Evolutionary conservation across 2,329 filamentous ascomycete genomes (phyloP).

Genomic region (Coleophoma crateriformis): DNA sequence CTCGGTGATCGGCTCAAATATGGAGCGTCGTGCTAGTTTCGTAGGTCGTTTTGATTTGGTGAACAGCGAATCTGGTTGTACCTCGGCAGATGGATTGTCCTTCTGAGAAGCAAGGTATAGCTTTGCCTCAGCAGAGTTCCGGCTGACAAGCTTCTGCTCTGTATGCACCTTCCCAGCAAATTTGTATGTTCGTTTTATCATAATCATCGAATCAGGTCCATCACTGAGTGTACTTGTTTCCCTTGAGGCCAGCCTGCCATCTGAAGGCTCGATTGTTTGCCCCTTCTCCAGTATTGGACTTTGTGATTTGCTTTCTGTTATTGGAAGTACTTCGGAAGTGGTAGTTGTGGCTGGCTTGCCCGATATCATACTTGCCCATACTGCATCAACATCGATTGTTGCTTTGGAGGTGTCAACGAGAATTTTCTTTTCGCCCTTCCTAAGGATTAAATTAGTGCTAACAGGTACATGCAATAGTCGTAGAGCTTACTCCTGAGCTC

Average conservation of each 20-base stretch:
- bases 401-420: conserved; percentile 27
- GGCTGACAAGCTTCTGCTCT: conserved; percentile 64
- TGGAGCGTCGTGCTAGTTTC: conserved; percentile 41
- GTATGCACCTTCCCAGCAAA: conserved; percentile 69
- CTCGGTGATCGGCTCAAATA: conserved; percentile 53
- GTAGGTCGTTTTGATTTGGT: conserved; percentile 23
- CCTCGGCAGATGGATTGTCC: conserved; percentile 13
- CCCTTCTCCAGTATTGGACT: conserved; percentile 1
- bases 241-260: conserved; percentile 4
- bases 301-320: background rate
- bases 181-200: conserved; percentile 67
- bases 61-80: conserved; percentile 16
- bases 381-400: conserved; percentile 65
- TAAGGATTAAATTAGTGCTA: background rate
- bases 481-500: conserved; percentile 53
- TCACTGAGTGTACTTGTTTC: conserved; percentile 18
- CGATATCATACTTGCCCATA: conserved; percentile 63
- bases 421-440: conserved; percentile 20
- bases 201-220: conserved; percentile 37
- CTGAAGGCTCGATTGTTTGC: background rate
- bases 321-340: background rate
- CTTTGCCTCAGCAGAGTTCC: conserved; percentile 60
- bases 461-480: background rate
- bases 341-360: conserved; percentile 22
- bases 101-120: conserved; percentile 51